Evolutionary conservation across 1,139 yeast genomes (phyloP).

Genomic region (Zygosaccharomyces pseudobailii): DNA sequence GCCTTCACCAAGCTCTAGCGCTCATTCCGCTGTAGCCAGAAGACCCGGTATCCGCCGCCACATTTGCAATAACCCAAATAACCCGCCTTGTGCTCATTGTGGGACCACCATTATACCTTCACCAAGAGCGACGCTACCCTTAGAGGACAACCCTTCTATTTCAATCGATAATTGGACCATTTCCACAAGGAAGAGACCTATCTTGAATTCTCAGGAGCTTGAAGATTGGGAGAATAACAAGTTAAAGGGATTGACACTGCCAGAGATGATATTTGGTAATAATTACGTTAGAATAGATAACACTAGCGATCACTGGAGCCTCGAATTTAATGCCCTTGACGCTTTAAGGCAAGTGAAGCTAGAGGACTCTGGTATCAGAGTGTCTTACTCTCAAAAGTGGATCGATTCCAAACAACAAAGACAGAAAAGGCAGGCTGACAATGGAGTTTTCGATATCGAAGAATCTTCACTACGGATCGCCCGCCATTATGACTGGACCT

Average conservation of each 20-base stretch:
- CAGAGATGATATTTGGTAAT: constrained; percentile 98
- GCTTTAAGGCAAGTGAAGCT: constrained; percentile 68
- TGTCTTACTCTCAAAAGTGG: constrained; percentile 90
- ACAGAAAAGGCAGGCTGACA: constrained; percentile 22
- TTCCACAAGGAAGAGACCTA: constrained; percentile 69
- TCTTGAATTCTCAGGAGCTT: constrained; percentile 66
- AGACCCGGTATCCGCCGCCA: constrained; percentile 7
- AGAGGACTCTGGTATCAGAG: constrained; percentile 50
- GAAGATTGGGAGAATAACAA: constrained; percentile 53
- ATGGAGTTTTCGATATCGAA: constrained; percentile 24
- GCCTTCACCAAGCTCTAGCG: not conserved
- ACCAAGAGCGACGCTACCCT: constrained; percentile 59
- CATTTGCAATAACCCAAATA: constrained; percentile 34
- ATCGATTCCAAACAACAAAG: constrained; percentile 53
- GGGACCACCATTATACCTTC: constrained; percentile 71
- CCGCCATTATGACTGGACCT: constrained; percentile 96
- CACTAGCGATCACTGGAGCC: constrained; percentile 38
- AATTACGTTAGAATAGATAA: constrained; percentile 56
- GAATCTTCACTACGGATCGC: constrained; percentile 49
- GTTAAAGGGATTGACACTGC: constrained; percentile 70
- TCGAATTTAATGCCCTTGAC: constrained; percentile 71
- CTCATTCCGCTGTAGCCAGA: not conserved
- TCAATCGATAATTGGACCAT: constrained; percentile 72
- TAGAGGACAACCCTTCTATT: constrained; percentile 61
- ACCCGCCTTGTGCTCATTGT: constrained; percentile 53